Percentiles rank a stretch among this genome's conserved stretches.
Conservation (phyloP, 805 yeast genomes). For the Zygosaccharomyces rouxii region DNA sequence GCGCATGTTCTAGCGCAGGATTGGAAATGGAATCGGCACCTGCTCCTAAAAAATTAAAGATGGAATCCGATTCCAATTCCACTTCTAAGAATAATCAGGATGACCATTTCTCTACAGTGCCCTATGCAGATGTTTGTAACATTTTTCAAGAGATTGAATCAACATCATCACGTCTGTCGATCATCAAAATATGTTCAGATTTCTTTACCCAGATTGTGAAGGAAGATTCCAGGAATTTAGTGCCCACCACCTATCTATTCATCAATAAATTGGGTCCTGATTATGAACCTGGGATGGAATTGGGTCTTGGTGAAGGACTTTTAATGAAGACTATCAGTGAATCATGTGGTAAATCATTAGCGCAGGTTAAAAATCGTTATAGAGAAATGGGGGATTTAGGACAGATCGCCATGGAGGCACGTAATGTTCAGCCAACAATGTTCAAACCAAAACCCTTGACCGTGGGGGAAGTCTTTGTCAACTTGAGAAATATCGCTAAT, state of each 20-base stretch:
- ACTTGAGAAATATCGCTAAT: conserved; percentile 71
- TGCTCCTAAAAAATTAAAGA: conserved; percentile 7
- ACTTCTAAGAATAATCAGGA: background rate
- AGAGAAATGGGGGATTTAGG: conserved; percentile 88
- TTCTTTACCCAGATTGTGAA: conserved; percentile 63
- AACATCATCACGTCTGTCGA: conserved; percentile 79
- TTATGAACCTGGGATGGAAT: conserved; percentile 80
- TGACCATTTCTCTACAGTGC: conserved; percentile 21
- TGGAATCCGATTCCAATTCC: background rate
- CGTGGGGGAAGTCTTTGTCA: conserved; percentile 66
- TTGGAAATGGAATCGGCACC: conserved; percentile 6
- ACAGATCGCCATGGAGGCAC: conserved; percentile 74
- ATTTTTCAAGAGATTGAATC: conserved; percentile 74
- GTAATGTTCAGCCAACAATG: conserved; percentile 87
- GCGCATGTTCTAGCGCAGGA: conserved; percentile 3
- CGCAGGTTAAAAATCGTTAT: conserved; percentile 69
- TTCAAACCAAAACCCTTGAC: conserved; percentile 83
- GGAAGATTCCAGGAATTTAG: conserved; percentile 49
- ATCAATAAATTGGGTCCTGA: conserved; percentile 93
- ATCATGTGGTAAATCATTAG: conserved; percentile 75
- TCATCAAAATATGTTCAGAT: conserved; percentile 67
- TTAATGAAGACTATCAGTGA: conserved; percentile 85
- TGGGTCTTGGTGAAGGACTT: conserved; percentile 89
- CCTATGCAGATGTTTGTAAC: conserved; percentile 43
- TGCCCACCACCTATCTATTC: conserved; percentile 74